These are phyloP conservation scores for Phaffia rhodozyma DNA, from an alignment of 1,284 basidiomycete genomes.

Conservation along the genomic window DNA sequence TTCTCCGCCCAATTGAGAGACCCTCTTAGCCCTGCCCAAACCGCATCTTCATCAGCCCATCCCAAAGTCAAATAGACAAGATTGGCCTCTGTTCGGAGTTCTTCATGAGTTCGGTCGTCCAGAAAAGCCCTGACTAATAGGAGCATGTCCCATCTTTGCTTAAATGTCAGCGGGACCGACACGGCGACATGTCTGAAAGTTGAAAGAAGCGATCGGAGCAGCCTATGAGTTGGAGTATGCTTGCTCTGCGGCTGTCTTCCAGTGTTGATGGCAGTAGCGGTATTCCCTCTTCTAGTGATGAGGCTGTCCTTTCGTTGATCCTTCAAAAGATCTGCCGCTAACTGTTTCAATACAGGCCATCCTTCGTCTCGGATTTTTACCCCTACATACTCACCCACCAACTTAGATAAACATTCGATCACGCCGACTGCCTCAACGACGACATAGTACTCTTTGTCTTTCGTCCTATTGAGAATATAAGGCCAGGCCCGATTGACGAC, in stretches of 20 bases:
- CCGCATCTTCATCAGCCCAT: conserved; percentile 56
- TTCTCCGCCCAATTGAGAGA: no score
- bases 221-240: not conserved
- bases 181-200: conserved; percentile 55
- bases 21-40: conserved; percentile 60
- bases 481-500: conserved; percentile 79
- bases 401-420: conserved; percentile 51
- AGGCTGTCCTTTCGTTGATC: conserved; percentile 55
- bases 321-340: conserved; percentile 49
- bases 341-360: conserved; percentile 62
- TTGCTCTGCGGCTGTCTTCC: conserved; percentile 17
- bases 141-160: conserved; percentile 7
- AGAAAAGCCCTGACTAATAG: conserved; percentile 30
- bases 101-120: conserved; percentile 50
- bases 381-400: conserved; percentile 71
- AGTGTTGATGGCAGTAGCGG: conserved; percentile 17
- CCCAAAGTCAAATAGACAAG: conserved; percentile 52
- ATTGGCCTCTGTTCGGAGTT: conserved; percentile 55
- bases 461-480: conserved; percentile 67
- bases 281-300: conserved; percentile 40
- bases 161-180: conserved; percentile 56
- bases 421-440: conserved; percentile 58
- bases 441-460: conserved; percentile 61
- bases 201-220: conserved; percentile 39
- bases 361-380: conserved; percentile 72